A percentile compares a stretch with the other conserved stretches of the same genome.
Evolutionary conservation across 176 grass and related monocot species (phyloP).

Genomic region (Pontederia paniculata): DNA sequence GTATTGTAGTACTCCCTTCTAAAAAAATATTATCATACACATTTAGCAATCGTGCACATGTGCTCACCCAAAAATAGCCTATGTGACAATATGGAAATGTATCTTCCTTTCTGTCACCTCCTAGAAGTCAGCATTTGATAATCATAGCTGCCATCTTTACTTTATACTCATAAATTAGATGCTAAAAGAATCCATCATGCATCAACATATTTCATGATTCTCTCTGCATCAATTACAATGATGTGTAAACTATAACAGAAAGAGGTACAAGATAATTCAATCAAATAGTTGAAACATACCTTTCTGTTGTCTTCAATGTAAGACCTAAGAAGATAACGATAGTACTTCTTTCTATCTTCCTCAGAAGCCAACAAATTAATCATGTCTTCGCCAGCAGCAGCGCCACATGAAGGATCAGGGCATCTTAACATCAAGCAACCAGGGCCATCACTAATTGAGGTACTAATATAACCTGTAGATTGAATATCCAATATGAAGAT

Average conservation of each 20-base stretch:
- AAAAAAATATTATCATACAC: too few relatives aligned
- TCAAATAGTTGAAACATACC: slow-evolving; percentile 24
- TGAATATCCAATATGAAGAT: neutral
- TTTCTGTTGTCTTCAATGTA: slow-evolving; percentile 99
- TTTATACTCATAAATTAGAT: too few relatives aligned
- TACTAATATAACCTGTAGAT: slow-evolving; percentile 80
- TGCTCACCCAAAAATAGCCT: too few relatives aligned
- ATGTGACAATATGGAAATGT: too few relatives aligned
- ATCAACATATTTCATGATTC: neutral
- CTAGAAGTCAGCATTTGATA: too few relatives aligned
- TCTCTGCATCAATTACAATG: neutral
- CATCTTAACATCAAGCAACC: slow-evolving; percentile 97
- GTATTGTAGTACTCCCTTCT: too few relatives aligned
- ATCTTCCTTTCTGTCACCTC: too few relatives aligned
- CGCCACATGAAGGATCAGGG: slow-evolving; percentile 83
- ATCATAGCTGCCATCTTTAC: too few relatives aligned
- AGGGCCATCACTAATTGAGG: slow-evolving; percentile 97
- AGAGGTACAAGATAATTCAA: neutral
- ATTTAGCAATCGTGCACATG: too few relatives aligned
- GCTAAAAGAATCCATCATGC: too few relatives aligned
- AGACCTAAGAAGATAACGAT: slow-evolving; percentile 77
- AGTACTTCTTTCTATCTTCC: slow-evolving; percentile 80
- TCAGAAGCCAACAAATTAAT: slow-evolving; percentile 47
- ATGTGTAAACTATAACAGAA: neutral
- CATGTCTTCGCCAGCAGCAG: slow-evolving; percentile 84